Base-by-base conservation (phyloP, 2,329 filamentous ascomycete species). In the Bipolaris oryzae region DNA sequence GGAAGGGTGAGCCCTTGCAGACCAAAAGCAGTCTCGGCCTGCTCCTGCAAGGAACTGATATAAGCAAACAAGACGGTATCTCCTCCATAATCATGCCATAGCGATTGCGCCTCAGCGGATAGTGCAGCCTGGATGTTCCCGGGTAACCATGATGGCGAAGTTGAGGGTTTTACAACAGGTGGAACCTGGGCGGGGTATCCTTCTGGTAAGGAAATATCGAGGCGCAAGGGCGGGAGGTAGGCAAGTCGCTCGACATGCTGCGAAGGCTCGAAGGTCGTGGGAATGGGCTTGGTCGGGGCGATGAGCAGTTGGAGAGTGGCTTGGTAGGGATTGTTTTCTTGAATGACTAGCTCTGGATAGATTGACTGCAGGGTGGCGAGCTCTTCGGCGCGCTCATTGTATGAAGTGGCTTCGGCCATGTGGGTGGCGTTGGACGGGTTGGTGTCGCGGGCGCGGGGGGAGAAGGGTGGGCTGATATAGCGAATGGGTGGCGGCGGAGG, bases 81-180 rank as follows among this genome's bases (percentile, higher is more conserved):
- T 47, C 76, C 79, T 6, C 84, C 85, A 55, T 82, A 82, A 61
- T 88, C 85, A 61, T 86, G 82, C 86, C 86, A 89, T 5, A 87
- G 68, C 18, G 72, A 76, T 18, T 68, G 68, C 2, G 79, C 83
- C 58, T 85, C 81, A 7, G 74, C 69, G 54, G 78, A 69, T 7
- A 88, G 74, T 53, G 76, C 74, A 21, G 74, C 61, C 34, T 84
- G 60, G n/a, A 76, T 78, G 15, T 72, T 61, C 3, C 70, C 58
- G 2, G 83, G 80, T 18, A 88, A 67, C 86, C 86, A 88, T 50
- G 77, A 73, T 15, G 81, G 80, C 21, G 78, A 66, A 1, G 82
- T 82, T 3, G 74, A 78, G 9, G 87, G 69, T 13, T 76, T 71
- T 49, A 87, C 76, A 1, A 70, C 64, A 2, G 86, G 85, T 33